Conservation (phyloP, 2,329 filamentous ascomycete species). For the Chaetomium sp. region DNA sequence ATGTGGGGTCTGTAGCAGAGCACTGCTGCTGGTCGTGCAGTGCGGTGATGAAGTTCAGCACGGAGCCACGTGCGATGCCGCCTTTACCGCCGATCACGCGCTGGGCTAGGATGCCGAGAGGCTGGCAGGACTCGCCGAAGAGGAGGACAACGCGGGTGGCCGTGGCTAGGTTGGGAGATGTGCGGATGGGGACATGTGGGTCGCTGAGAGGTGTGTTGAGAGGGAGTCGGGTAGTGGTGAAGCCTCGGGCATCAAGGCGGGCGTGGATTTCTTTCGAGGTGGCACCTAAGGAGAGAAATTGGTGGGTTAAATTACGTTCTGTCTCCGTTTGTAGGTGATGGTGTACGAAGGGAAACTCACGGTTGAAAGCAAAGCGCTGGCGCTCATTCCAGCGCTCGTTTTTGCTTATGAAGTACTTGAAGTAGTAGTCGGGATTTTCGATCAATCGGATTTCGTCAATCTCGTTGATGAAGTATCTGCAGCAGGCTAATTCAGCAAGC, state of each 20-base stretch:
- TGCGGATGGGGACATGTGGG: slow-evolving; percentile 64
- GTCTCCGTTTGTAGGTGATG: not conserved
- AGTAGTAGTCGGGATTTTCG: slow-evolving; percentile 59
- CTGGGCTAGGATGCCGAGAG: slow-evolving; percentile 69
- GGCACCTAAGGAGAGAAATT: slow-evolving; percentile 44
- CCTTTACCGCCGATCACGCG: slow-evolving; percentile 57
- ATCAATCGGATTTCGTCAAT: slow-evolving; percentile 69
- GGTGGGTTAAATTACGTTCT: not conserved
- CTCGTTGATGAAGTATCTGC: slow-evolving; percentile 72
- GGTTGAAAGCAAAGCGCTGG: slow-evolving; percentile 67
- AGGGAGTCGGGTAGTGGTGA: slow-evolving; percentile 58
- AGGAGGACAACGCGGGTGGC: slow-evolving; percentile 64
- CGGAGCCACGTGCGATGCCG: slow-evolving; percentile 64
- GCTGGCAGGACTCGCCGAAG: slow-evolving; percentile 64
- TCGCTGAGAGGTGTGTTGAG: slow-evolving; percentile 36
- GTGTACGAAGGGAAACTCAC: slow-evolving; percentile 37
- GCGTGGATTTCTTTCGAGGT: slow-evolving; percentile 52
- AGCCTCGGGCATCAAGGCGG: slow-evolving; percentile 48
- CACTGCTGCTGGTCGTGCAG: slow-evolving; percentile 33
- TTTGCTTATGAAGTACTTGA: slow-evolving; percentile 66
- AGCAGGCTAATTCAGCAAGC: not conserved
- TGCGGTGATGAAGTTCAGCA: slow-evolving; percentile 54
- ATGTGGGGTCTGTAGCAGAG: slow-evolving; percentile 28
- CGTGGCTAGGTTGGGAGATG: slow-evolving; percentile 44
- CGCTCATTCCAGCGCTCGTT: slow-evolving; percentile 72